A percentile compares a stretch with the other conserved stretches of the same genome.
phyloP scores from a whole-genome alignment of 2,329 filamentous ascomycete genomes.

The Diplocarpon mali region DNA sequence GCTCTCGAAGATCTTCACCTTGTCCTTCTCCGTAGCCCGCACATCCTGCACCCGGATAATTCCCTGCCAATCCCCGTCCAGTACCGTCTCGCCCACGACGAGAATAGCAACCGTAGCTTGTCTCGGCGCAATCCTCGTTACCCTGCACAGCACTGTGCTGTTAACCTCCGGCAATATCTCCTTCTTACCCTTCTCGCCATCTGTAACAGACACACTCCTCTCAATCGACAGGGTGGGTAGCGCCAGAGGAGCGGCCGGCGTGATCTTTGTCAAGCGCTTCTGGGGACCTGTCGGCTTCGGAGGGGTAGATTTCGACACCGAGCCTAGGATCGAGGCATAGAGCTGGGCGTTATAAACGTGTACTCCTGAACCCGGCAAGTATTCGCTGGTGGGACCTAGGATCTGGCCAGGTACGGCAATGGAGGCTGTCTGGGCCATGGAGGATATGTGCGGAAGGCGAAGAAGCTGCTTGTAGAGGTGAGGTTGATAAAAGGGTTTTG shows the following conservation, averaged over 20 bases:
- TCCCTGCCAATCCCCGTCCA: slow-evolving; percentile 74
- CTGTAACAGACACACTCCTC: slow-evolving; percentile 14
- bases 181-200: slow-evolving; percentile 34
- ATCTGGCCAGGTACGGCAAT: slow-evolving; percentile 73
- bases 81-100: slow-evolving; percentile 61
- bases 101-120: slow-evolving; percentile 82
- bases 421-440: slow-evolving; percentile 18
- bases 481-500: slow-evolving; percentile 13
- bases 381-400: slow-evolving; percentile 57
- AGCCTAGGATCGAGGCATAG: slow-evolving; percentile 73
- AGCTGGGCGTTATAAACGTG: slow-evolving; percentile 68
- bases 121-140: slow-evolving; percentile 73
- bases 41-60: slow-evolving; percentile 85
- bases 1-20: slow-evolving; percentile 79
- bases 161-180: slow-evolving; percentile 75
- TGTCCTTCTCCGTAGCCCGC: slow-evolving; percentile 89
- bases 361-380: slow-evolving; percentile 68
- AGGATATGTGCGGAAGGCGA: not conserved
- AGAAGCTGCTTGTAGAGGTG: not conserved
- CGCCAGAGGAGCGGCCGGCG: slow-evolving; percentile 32
- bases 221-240: slow-evolving; percentile 47
- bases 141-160: slow-evolving; percentile 70
- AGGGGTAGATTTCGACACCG: slow-evolving; percentile 43
- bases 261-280: slow-evolving; percentile 50
- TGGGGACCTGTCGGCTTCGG: slow-evolving; percentile 33